Evolutionary conservation across 164 flowering plant species (phyloP).

Genomic region (Platanus orientalis): DNA sequence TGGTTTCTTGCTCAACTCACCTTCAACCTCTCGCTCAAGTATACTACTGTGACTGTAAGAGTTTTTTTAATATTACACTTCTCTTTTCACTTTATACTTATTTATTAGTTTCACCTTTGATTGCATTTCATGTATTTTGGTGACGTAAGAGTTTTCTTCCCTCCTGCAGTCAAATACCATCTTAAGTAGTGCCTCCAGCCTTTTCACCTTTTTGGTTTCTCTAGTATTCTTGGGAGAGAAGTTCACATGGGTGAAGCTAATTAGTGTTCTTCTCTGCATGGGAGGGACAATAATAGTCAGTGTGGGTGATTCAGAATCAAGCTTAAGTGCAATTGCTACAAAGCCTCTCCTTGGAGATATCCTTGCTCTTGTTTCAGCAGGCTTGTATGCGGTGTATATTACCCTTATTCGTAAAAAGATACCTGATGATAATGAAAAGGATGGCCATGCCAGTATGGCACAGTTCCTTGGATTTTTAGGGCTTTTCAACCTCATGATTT

Average conservation of each 20-base stretch:
- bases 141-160: slow-evolving; percentile 8
- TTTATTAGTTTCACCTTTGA: neutral
- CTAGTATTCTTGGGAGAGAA: slow-evolving; percentile 78
- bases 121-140: neutral
- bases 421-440: slow-evolving; percentile 67
- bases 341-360: slow-evolving; percentile 85
- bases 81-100: neutral
- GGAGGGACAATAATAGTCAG: slow-evolving; percentile 90
- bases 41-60: slow-evolving; percentile 92
- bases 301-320: slow-evolving; percentile 58
- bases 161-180: slow-evolving; percentile 85
- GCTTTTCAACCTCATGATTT: slow-evolving; percentile 75
- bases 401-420: slow-evolving; percentile 82
- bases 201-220: slow-evolving; percentile 86
- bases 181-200: slow-evolving; percentile 88
- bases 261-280: slow-evolving; percentile 94
- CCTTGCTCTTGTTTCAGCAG: slow-evolving; percentile 73
- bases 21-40: slow-evolving; percentile 89
- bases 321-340: slow-evolving; percentile 40
- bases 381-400: slow-evolving; percentile 76
- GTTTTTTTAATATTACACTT: neutral
- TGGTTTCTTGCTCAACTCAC: slow-evolving; percentile 93
- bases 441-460: slow-evolving; percentile 72
- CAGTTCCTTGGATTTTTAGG: slow-evolving; percentile 96
- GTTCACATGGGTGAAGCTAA: slow-evolving; percentile 86